phyloP scores from a whole-genome alignment of 495 filamentous ascomycete species.

The Cladorrhinum samala region DNA sequence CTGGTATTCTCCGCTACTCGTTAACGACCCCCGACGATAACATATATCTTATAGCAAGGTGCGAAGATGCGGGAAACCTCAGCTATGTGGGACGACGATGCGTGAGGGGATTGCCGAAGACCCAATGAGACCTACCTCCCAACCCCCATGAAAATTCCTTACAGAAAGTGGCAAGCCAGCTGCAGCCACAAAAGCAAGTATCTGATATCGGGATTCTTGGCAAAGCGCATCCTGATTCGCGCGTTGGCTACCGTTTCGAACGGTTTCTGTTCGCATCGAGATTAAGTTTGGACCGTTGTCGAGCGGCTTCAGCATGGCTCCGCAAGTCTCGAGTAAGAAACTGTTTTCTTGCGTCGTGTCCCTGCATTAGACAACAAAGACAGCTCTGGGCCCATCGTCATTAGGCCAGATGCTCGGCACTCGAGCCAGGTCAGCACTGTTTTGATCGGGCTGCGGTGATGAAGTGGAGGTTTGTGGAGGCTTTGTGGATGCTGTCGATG shows the following conservation, averaged over 20 bases:
- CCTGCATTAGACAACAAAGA: too few relatives aligned
- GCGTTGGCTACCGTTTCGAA: not conserved
- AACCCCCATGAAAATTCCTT: conserved; percentile 1
- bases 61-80: not conserved
- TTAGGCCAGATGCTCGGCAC: too few relatives aligned
- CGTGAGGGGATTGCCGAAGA: conserved; percentile 6
- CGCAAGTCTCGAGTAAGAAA: not conserved
- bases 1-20: not conserved
- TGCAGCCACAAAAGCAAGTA: not conserved
- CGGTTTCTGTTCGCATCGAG: not conserved
- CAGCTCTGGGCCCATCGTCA: too few relatives aligned
- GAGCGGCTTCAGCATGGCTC: not conserved
- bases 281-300: not conserved
- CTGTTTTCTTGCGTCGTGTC: too few relatives aligned
- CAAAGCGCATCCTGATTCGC: not conserved
- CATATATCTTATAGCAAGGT: conserved; percentile 3
- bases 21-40: not conserved
- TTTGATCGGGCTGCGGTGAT: not conserved
- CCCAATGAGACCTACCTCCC: not conserved
- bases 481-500: not conserved
- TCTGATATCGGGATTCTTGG: not conserved
- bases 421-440: too few relatives aligned
- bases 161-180: not conserved
- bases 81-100: conserved; percentile 1
- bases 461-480: not conserved